Base-by-base conservation (phyloP, 2,329 filamentous ascomycete species). In the Peltaster fructicola region DNA sequence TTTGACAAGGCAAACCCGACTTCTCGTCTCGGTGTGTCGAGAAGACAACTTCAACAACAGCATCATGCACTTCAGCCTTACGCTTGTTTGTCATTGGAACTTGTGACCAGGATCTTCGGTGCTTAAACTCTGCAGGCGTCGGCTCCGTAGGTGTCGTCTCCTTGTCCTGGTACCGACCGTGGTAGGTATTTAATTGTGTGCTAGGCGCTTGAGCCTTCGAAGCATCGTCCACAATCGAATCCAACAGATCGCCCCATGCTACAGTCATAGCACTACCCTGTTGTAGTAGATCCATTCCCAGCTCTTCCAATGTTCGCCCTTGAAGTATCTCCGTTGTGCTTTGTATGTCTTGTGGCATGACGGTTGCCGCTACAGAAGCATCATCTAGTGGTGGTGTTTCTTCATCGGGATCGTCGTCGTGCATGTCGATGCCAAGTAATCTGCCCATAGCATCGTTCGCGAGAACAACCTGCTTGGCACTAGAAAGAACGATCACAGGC, bases 401-500 rank as follows among this genome's bases (percentile, higher is more conserved):
- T 15, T 12, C 13, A 13, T 29, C 33, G 3, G 17, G 11, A 7
- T 24, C 29, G 8, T 40, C 33, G 2, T 22, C 14, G 4, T 30
- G 32, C 4, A 55, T 48, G 14, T 67, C 56, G 23, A 77, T 56
- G 4, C 68, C 72, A 12, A 84, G 51, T 39, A 84, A 51, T 27
- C 68, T 61, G 1, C 69, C 73, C 65, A 81, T 73, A 11, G 77
- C 71, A 37, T 81, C 73, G 38, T 84, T 84, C 15, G 74, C 76
- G 19, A 82, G 49, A 1, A 77, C 61, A 3, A 82, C 63, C 0
- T 71, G 76, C 48, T 81, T 82, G 15, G 65, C 41, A 17, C 61
- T 66, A 24, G 72, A 73, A 17, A 84, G 52, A 1, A 84, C 68
- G 17, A 82, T 47, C 4, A 79, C 47, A 0, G 77, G 77, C 22